A percentile compares a stretch with the other conserved stretches of the same genome.
phyloP scores from a whole-genome alignment of 2,329 filamentous ascomycete species.

The Colletotrichum sansevieriae region DNA sequence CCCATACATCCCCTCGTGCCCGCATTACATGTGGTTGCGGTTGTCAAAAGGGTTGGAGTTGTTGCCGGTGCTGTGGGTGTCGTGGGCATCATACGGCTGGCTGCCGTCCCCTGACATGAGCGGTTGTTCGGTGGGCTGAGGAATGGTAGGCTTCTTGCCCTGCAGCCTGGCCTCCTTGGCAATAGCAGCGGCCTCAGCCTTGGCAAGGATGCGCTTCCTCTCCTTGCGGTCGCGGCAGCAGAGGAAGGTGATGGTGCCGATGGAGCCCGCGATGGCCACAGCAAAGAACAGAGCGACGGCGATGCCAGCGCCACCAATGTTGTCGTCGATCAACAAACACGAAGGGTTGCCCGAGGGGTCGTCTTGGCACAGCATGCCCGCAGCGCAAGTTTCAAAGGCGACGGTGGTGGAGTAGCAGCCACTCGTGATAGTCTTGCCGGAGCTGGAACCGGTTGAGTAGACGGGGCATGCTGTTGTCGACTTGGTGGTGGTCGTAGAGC shows the following conservation, averaged over 20 bases:
- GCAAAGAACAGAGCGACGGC: constrained; percentile 64
- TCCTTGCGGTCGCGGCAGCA: constrained; percentile 64
- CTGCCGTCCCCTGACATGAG: constrained; percentile 30
- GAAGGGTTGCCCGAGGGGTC: constrained; percentile 54
- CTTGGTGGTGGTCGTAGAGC: constrained; percentile 51
- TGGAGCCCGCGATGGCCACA: constrained; percentile 52
- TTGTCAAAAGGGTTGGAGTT: constrained; percentile 35
- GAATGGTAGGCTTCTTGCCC: constrained; percentile 55
- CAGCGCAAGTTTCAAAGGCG: constrained; percentile 55
- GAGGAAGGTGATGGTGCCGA: constrained; percentile 60
- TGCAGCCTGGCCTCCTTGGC: constrained; percentile 57
- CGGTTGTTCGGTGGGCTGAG: constrained; percentile 26
- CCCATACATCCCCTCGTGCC: not conserved
- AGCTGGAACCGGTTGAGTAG: constrained; percentile 52
- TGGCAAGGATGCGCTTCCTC: constrained; percentile 58
- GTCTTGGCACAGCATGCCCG: constrained; percentile 60
- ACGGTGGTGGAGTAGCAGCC: constrained; percentile 55
- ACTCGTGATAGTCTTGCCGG: constrained; percentile 52
- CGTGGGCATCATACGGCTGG: constrained; percentile 27
- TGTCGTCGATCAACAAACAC: constrained; percentile 59
- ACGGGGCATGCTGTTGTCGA: constrained; percentile 55
- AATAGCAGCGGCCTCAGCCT: constrained; percentile 64
- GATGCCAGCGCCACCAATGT: constrained; percentile 59
- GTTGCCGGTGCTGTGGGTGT: constrained; percentile 11
- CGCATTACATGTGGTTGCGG: constrained; percentile 28